Evolutionary conservation across 257 asterid genomes (phyloP).

Genomic region (Lavandula angustifolia): DNA sequence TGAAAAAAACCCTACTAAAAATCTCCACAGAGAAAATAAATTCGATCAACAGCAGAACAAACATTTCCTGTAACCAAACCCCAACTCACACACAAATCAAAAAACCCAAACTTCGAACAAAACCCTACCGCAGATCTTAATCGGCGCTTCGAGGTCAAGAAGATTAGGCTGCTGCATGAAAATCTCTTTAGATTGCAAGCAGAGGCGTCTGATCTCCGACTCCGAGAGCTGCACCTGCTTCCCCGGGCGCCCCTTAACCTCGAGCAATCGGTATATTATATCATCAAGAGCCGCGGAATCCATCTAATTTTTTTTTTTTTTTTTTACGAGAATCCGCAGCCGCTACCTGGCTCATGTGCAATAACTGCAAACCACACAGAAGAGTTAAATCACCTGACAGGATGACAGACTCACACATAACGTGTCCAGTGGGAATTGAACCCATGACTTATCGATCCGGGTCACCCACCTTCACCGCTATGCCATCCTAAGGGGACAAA

Average conservation of each 20-base stretch:
- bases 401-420: no score
- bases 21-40: not conserved
- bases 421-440: no score
- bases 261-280: slow-evolving; percentile 72
- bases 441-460: no score
- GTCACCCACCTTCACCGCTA: no score
- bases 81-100: not conserved
- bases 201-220: slow-evolving; percentile 73
- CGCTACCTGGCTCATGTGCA: no score
- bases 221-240: slow-evolving; percentile 89
- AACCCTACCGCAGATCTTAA: slow-evolving; percentile 75
- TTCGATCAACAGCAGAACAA: not conserved
- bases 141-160: slow-evolving; percentile 86
- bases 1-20: not conserved
- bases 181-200: slow-evolving; percentile 67
- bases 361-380: no score
- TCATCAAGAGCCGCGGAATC: slow-evolving; percentile 62
- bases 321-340: no score
- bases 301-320: slow-evolving; percentile 35
- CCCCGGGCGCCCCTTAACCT: slow-evolving; percentile 73
- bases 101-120: not conserved
- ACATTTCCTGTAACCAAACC: not conserved
- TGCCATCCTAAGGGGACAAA: no score
- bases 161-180: slow-evolving; percentile 82
- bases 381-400: no score